Conservation (phyloP, 495 filamentous ascomycete species). For the Neurospora sp. region DNA sequence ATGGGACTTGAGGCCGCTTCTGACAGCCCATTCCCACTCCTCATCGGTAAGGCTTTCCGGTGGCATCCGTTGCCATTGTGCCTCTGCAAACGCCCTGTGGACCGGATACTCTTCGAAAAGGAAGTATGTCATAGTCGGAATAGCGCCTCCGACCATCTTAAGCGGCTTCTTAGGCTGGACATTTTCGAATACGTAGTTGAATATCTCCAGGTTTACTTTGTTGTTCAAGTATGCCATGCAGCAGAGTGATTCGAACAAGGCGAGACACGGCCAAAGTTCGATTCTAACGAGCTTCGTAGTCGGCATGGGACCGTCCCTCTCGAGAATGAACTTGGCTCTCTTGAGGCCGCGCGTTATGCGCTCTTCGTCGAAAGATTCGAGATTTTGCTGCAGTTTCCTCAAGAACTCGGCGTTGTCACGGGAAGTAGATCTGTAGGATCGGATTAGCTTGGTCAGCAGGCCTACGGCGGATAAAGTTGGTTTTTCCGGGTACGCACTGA, state of each 20-base stretch:
- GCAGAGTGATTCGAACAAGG: slow-evolving; percentile 45
- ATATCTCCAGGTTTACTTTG: slow-evolving; percentile 35
- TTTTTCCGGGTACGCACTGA: slow-evolving; percentile 15
- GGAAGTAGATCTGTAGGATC: neutral
- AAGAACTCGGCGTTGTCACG: slow-evolving; percentile 12
- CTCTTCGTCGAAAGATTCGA: slow-evolving; percentile 33
- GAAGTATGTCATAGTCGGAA: slow-evolving; percentile 71
- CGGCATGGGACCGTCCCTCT: slow-evolving; percentile 22
- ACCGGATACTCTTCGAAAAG: slow-evolving; percentile 56
- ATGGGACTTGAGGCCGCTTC: slow-evolving; percentile 43
- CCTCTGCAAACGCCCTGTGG: slow-evolving; percentile 56
- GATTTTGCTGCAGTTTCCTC: slow-evolving; percentile 27
- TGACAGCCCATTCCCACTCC: slow-evolving; percentile 78
- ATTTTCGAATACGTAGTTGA: slow-evolving; percentile 67
- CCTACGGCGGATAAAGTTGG: neutral
- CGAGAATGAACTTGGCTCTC: slow-evolving; percentile 27
- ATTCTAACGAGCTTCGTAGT: slow-evolving; percentile 20
- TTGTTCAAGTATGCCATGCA: slow-evolving; percentile 34
- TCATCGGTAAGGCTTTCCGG: slow-evolving; percentile 42
- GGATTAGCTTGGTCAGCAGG: neutral
- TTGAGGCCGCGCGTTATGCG: slow-evolving; percentile 27
- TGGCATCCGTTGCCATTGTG: slow-evolving; percentile 51
- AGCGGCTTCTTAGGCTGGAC: slow-evolving; percentile 64
- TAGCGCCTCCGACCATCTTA: slow-evolving; percentile 53
- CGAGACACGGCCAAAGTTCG: slow-evolving; percentile 29